phyloP scores from a whole-genome alignment of 805 yeast species.

The Candida wancherniae region DNA sequence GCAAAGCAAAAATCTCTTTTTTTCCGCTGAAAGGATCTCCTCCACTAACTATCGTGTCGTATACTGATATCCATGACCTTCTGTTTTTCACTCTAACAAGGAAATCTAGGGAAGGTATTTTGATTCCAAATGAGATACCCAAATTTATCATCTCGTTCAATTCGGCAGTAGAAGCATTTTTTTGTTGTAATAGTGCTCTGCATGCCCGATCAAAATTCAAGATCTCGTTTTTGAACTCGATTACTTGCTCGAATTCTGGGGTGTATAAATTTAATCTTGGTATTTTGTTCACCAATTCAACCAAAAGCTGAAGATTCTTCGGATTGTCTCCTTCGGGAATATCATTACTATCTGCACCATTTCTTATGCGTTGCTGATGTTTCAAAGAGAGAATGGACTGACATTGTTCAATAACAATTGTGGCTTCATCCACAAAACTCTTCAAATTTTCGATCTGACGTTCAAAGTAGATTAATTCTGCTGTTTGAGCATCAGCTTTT shows the following conservation, averaged over 20 bases:
- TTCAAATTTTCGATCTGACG: conserved; percentile 30
- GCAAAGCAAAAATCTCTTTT: conserved; percentile 30
- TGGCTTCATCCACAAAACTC: conserved; percentile 41
- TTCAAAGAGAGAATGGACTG: conserved; percentile 48
- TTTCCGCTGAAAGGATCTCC: conserved; percentile 37
- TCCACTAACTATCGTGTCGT: conserved; percentile 31
- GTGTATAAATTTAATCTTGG: conserved; percentile 47
- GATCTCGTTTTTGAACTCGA: conserved; percentile 50
- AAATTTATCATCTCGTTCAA: conserved; percentile 49
- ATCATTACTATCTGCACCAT: conserved; percentile 19
- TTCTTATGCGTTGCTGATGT: conserved; percentile 46
- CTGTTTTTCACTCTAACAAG: conserved; percentile 33
- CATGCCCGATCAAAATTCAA: conserved; percentile 47
- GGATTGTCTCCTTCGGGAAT: conserved; percentile 21
- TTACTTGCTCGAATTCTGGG: conserved; percentile 56
- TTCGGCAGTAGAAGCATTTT: conserved; percentile 36
- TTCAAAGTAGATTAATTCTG: conserved; percentile 18
- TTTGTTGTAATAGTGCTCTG: conserved; percentile 30
- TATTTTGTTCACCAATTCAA: conserved; percentile 30
- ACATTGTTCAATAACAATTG: conserved; percentile 52
- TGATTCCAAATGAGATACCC: conserved; percentile 59
- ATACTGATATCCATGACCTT: conserved; percentile 30
- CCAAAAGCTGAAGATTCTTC: conserved; percentile 8
- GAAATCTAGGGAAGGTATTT: conserved; percentile 42
- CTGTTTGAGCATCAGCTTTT: conserved; percentile 1